phyloP scores from a whole-genome alignment of 148 eudicot species.

The Nyssa sinensis region DNA sequence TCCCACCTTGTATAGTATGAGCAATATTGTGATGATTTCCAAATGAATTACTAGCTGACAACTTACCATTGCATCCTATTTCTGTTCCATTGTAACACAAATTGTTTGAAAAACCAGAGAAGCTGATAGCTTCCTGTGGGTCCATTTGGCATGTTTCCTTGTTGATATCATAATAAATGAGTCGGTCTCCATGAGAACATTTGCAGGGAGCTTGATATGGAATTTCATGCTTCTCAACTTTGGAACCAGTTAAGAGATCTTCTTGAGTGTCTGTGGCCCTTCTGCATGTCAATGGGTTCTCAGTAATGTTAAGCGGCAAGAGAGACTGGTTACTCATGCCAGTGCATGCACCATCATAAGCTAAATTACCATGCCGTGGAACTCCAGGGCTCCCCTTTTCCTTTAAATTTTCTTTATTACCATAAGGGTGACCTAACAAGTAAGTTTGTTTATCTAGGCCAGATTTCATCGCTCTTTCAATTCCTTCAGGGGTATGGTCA shows the following conservation, averaged over 20 bases:
- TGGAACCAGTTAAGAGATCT: constrained; percentile 8
- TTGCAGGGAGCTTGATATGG: not conserved
- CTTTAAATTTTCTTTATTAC: constrained; percentile 6
- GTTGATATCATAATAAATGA: not conserved
- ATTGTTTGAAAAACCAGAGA: not conserved
- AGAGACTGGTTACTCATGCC: not conserved
- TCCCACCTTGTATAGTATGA: not conserved
- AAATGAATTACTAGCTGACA: not conserved
- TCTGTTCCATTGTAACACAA: not conserved
- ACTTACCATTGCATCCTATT: not conserved
- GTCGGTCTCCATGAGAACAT: not conserved
- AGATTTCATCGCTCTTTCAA: not conserved
- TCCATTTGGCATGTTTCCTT: not conserved
- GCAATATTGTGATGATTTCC: not conserved
- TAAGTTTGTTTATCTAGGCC: not conserved
- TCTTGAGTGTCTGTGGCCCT: not conserved
- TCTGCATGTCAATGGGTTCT: not conserved
- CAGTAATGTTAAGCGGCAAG: not conserved
- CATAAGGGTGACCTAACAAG: not conserved
- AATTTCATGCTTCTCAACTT: not conserved
- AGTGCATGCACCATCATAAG: not conserved
- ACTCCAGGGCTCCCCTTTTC: not conserved
- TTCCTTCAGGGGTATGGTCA: not conserved
- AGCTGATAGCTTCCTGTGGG: not conserved
- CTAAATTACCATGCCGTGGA: constrained; percentile 2